Evolutionary conservation across 208 protist species (phyloP), one percentile per base, ranked within the genome.

Genomic region (Leishmania aethiopica): DNA sequence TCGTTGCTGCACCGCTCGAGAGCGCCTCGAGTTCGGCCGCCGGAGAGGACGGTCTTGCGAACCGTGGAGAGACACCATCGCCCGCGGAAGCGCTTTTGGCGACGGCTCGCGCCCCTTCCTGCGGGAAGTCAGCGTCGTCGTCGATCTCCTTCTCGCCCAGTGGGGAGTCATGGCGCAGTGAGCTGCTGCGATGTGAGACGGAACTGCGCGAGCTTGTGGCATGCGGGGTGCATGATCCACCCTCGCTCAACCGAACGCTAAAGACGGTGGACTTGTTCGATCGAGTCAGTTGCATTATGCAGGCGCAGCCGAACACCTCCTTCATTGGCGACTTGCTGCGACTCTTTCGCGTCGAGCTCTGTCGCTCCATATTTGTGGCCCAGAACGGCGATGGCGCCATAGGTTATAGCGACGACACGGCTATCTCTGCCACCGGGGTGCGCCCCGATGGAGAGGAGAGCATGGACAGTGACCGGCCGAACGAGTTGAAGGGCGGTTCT

Each of bases 261-360:
- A 80, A 88, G 47, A 85, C 88, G 17, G 59, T 98, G 57, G 71
- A 87, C 55, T 62, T 96, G n/a, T 98, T 88, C 51, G 95, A 98
- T 79, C 75, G 62, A 35, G 80, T 96, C 35, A 80, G 78, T 2
- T 82, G 78, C 75, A 84, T 87, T 37, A 76, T 88, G n/a, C 86
- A 86, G 66, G 82, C 85, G 32, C 73, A 92, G 35, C 94, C 91
- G 40, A 84, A 83, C 0, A 89, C 84, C 25, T 78, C 84, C 11
- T 90, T 92, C 72, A 84, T 97, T 15, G 90, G 83, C 22, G 89
- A 94, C 37, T 67, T 96, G 45, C 64, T 98, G 62, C 93, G 90
- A 5, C 92, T 98, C 59, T 96, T 98, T 71, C 92, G 95, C 25
- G 62, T 96, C 2, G 92, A 98, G 86, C 94, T 98, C 60, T 96